Conservation (phyloP, 768 basidiomycete species). For the Auricularia heimuer region DNA sequence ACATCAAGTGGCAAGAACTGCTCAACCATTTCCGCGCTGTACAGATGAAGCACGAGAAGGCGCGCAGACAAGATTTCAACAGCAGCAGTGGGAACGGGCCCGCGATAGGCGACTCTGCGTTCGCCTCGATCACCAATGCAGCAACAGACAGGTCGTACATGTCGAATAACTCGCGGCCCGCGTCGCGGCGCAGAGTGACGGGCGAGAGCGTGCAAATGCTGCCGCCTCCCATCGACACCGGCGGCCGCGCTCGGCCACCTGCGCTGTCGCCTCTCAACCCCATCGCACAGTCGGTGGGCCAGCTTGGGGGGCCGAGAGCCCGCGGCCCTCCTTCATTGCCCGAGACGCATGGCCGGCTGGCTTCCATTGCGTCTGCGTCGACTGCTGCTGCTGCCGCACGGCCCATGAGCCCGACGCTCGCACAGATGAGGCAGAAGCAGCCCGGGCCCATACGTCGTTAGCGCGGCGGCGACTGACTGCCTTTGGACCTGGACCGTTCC, state of each 20-base stretch:
- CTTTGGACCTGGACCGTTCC: too few relatives aligned
- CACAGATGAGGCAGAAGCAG: neutral
- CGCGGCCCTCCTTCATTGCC: constrained; percentile 18
- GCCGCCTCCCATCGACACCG: constrained; percentile 5
- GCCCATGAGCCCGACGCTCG: constrained; percentile 1
- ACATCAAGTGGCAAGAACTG: constrained; percentile 96
- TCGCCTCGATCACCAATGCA: constrained; percentile 19
- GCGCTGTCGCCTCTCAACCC: constrained; percentile 63
- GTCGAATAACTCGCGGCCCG: constrained; percentile 27
- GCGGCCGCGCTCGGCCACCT: constrained; percentile 26
- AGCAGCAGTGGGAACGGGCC: constrained; percentile 45
- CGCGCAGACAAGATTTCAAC: constrained; percentile 69
- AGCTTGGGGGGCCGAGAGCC: constrained; percentile 30
- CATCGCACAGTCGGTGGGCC: too few relatives aligned
- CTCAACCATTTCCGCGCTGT: constrained; percentile 84
- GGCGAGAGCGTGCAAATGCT: constrained; percentile 32
- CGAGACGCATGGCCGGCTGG: neutral
- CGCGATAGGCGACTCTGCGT: constrained; percentile 38
- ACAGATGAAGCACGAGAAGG: constrained; percentile 86
- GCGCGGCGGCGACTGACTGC: too few relatives aligned
- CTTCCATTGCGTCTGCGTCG: neutral
- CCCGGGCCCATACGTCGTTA: neutral
- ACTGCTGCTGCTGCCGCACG: neutral
- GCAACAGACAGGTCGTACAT: constrained; percentile 1
- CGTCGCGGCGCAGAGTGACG: constrained; percentile 53